A percentile compares a stretch with the other conserved stretches of the same genome.
These are phyloP conservation scores for Sporisorium iseilematis-ciliati DNA, from an alignment of 1,284 basidiomycete genomes.

Conservation along the genomic window DNA sequence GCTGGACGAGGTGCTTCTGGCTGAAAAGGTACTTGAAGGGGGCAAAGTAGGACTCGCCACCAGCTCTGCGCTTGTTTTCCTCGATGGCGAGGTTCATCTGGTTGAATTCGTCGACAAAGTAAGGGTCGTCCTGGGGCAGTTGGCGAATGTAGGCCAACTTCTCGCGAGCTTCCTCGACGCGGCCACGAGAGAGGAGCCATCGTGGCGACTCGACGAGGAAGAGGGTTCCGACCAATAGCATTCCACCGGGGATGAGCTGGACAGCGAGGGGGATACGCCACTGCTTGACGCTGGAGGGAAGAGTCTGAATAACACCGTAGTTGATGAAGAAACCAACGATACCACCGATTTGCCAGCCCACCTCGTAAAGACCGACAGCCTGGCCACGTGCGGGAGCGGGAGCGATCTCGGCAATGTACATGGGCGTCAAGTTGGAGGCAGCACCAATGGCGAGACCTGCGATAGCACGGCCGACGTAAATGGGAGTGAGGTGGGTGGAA, in stretches of 20 bases:
- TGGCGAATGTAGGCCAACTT: slow-evolving; percentile 59
- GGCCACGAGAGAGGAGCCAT: slow-evolving; percentile 75
- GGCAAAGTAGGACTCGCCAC: slow-evolving; percentile 37
- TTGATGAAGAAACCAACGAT: slow-evolving; percentile 68
- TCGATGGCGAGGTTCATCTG: slow-evolving; percentile 20
- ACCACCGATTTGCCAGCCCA: slow-evolving; percentile 71
- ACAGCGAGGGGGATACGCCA: slow-evolving; percentile 74
- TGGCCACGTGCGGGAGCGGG: slow-evolving; percentile 73
- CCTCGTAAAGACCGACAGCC: slow-evolving; percentile 74
- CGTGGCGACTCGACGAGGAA: slow-evolving; percentile 76
- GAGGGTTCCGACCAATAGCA: slow-evolving; percentile 68
- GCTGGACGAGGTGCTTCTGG: slow-evolving; percentile 19
- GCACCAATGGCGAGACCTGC: slow-evolving; percentile 71
- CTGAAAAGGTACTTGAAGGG: slow-evolving; percentile 53
- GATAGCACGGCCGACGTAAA: slow-evolving; percentile 70
- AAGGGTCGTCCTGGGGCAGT: slow-evolving; percentile 59
- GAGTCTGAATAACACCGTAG: slow-evolving; percentile 72
- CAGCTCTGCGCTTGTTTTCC: slow-evolving; percentile 13
- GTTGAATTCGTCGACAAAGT: slow-evolving; percentile 51
- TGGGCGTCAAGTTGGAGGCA: slow-evolving; percentile 67
- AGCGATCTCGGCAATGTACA: slow-evolving; percentile 69
- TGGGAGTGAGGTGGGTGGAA: slow-evolving; percentile 49
- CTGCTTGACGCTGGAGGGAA: slow-evolving; percentile 69
- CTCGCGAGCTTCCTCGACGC: slow-evolving; percentile 59
- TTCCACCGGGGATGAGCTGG: slow-evolving; percentile 74